Evolutionary conservation across 108 stramenopile species (phyloP).

Genomic region (Skeletonema grethae): DNA sequence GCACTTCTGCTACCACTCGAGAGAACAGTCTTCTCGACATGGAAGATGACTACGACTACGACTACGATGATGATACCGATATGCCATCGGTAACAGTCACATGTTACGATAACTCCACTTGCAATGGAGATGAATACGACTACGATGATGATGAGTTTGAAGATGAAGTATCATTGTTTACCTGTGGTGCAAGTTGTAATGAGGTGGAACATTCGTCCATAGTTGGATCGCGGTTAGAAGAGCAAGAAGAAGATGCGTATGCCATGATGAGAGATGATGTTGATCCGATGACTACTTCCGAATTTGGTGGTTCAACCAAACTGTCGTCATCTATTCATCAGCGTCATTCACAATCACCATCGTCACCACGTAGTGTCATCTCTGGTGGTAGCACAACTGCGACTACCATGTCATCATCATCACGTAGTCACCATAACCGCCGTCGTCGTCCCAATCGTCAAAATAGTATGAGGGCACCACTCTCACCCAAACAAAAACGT

Average conservation of each 20-base stretch:
- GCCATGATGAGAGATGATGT: not conserved
- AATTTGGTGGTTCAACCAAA: too few species aligned
- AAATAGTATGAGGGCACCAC: not conserved
- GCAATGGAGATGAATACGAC: not conserved
- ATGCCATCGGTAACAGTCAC: not conserved
- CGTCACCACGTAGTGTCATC: not conserved
- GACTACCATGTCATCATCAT: not conserved
- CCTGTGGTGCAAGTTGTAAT: conserved; percentile 1
- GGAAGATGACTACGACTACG: not conserved
- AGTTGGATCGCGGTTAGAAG: not conserved
- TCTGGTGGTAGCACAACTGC: not conserved
- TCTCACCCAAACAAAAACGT: conserved; percentile 11
- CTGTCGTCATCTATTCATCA: not conserved
- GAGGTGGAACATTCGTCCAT: not conserved
- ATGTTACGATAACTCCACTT: not conserved
- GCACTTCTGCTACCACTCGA: too few species aligned
- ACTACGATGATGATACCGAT: not conserved
- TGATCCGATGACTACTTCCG: not conserved
- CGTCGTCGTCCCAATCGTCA: conserved; percentile 2
- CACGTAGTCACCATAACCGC: not conserved
- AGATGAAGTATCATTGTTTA: conserved; percentile 11
- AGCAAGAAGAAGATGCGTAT: conserved; percentile 10
- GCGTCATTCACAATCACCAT: not conserved
- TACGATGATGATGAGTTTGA: not conserved
- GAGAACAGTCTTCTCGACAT: not conserved